Evolutionary conservation across 2,329 filamentous ascomycete genomes (phyloP), one percentile per base, ranked within the genome.

Genomic region (Colletotrichum navitas): DNA sequence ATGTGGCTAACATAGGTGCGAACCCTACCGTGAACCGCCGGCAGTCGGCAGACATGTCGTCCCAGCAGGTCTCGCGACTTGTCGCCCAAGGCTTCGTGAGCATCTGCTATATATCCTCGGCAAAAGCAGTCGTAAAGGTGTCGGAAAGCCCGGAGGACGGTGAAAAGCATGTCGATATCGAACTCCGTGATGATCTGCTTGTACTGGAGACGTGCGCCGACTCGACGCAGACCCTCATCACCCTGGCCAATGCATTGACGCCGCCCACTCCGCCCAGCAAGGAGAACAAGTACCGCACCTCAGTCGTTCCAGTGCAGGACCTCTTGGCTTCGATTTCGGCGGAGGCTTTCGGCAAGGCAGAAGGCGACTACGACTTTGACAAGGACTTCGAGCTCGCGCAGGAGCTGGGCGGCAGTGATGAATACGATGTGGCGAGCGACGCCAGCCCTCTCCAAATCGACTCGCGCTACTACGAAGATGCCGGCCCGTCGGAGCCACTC

Each of bases 161-260:
- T 0, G 86, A 90, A 39, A 92, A 91, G 74, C 88, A 90, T 51
- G 81, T 98, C 18, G 92, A 96, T 75, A 86, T 98, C 1, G 93
- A 97, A 74, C 84, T 98, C 58, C 90, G 90, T 72, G 95, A 97
- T 77, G 92, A 97, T 74, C 86, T 99, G 1, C 86, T 99, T 64
- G 91, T 99, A 43, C 83, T 99, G 8, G 96, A 99, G 81, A 97
- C 95, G 1, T 99, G 97, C 77, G 96, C 96, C 39, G 96, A 99
- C 81, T 99, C 96, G 1, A 98, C 94, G 0, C 94, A 98, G 79
- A 99, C 96, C 0, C 86, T 99, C 18, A 92, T 97, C 63, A 87
- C 89, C 2, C 87, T 97, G 52, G 83, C 95, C 21, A 94, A 93
- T 76, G 94, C 92, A 0, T 85, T 99, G 5, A 90, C 91, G 47